Conservation (phyloP, 1,284 basidiomycete genomes). For the Gomphus bonarii region DNA sequence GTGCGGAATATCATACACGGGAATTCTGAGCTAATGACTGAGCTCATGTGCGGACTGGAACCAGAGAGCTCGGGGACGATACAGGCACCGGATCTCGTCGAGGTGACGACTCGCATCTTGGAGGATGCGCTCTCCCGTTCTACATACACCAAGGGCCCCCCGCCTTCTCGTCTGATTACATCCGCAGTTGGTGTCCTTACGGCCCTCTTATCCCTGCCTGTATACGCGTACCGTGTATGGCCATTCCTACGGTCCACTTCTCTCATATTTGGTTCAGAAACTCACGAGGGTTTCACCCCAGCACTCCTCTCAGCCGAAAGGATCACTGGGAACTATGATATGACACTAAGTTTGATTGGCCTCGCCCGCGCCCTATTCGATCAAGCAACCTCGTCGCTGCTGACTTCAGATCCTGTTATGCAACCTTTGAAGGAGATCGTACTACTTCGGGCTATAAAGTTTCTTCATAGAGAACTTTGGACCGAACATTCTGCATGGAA, state of each 20-base stretch:
- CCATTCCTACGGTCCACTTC: slow-evolving; percentile 72
- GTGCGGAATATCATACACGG: slow-evolving; percentile 67
- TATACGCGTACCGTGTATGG: slow-evolving; percentile 75
- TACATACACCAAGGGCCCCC: slow-evolving; percentile 29
- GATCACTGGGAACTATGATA: slow-evolving; percentile 64
- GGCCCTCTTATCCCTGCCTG: slow-evolving; percentile 63
- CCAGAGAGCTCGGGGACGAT: slow-evolving; percentile 39
- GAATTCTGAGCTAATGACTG: slow-evolving; percentile 50
- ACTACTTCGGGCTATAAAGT: slow-evolving; percentile 61
- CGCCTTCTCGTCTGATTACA: slow-evolving; percentile 59
- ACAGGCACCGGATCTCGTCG: slow-evolving; percentile 59
- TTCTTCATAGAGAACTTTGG: slow-evolving; percentile 82
- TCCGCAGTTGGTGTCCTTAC: slow-evolving; percentile 75
- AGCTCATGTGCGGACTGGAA: slow-evolving; percentile 61
- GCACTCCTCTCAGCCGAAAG: slow-evolving; percentile 65
- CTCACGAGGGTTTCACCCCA: slow-evolving; percentile 42
- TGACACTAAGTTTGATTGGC: slow-evolving; percentile 68
- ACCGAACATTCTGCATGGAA: slow-evolving; percentile 76
- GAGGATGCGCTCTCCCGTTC: slow-evolving; percentile 64
- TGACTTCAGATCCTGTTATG: slow-evolving; percentile 42
- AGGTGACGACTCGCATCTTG: slow-evolving; percentile 75
- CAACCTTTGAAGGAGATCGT: slow-evolving; percentile 71
- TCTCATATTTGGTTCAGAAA: slow-evolving; percentile 61
- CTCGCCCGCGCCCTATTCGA: slow-evolving; percentile 68
- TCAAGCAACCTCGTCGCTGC: slow-evolving; percentile 54